Conservation (phyloP, 306 rosid genomes). For the Crataegus laevigata region DNA sequence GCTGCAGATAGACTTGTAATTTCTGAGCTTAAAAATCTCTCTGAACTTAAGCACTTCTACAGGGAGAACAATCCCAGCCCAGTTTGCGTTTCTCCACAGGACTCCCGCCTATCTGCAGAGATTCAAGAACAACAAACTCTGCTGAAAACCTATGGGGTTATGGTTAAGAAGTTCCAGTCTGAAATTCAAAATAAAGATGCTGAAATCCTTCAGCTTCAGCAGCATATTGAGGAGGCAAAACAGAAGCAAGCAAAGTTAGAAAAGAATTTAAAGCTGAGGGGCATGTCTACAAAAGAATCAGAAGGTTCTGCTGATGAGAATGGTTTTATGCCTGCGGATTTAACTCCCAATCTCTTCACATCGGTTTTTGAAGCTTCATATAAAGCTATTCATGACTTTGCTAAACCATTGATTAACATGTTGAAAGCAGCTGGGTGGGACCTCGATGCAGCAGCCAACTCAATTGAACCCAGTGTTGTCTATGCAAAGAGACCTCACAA, state of each 20-base stretch:
- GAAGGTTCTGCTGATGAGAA: slow-evolving; percentile 49
- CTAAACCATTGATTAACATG: slow-evolving; percentile 97
- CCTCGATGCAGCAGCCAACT: slow-evolving; percentile 95
- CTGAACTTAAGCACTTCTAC: slow-evolving; percentile 94
- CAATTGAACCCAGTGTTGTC: slow-evolving; percentile 68
- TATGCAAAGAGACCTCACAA: slow-evolving; percentile 97
- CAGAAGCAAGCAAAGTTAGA: slow-evolving; percentile 75
- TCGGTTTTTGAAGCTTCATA: slow-evolving; percentile 74
- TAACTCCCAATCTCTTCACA: slow-evolving; percentile 81
- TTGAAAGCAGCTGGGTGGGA: slow-evolving; percentile 99
- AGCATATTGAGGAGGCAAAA: slow-evolving; percentile 91
- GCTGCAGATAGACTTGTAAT: slow-evolving; percentile 87
- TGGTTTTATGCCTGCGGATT: slow-evolving; percentile 67
- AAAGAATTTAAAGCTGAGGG: slow-evolving; percentile 93
- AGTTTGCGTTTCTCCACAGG: slow-evolving; percentile 84
- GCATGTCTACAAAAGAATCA: slow-evolving; percentile 79
- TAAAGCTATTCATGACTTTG: slow-evolving; percentile 91
- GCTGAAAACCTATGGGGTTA: slow-evolving; percentile 92
- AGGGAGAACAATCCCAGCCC: slow-evolving; percentile 97
- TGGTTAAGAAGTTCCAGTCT: slow-evolving; percentile 99
- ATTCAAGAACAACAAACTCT: slow-evolving; percentile 97
- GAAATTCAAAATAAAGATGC: slow-evolving; percentile 97
- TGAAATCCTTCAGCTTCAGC: slow-evolving; percentile 81
- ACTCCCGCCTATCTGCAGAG: slow-evolving; percentile 98
- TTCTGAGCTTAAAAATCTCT: slow-evolving; percentile 80